Evolutionary conservation across 768 basidiomycete genomes (phyloP), one percentile per base, ranked within the genome.

Genomic region (Pulveroboletus sp.): DNA sequence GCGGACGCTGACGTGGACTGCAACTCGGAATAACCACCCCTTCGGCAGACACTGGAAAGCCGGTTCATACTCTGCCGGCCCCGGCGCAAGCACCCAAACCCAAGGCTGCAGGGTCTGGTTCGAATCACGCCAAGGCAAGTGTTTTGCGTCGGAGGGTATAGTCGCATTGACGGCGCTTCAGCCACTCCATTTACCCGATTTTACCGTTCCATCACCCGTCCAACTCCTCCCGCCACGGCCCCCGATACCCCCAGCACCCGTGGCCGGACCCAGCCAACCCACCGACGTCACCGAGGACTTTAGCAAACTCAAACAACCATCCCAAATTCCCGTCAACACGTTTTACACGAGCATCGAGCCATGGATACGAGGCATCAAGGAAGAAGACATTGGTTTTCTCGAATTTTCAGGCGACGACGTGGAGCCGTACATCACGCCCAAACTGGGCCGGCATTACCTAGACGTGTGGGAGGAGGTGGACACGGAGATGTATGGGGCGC

Each of bases 381-480:
- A 98, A 69, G 97, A 98, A 67, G 97, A 99, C 62, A 72, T 98
- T 24, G 95, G 95, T 3, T 94, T 93, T 68, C 76, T 99, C 44
- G 88, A 91, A 51, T 89, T 89, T 60, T 85, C 85, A 11, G 89
- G 80, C n/a, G 94, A 97, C 60, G 94, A 97, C 52, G 75, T 90
- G 9, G 90, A 93, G 49, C 87, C 91, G 0, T 97, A 81, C 60
- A 69, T 91, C 29, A 81, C 94, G 69, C 95, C 95, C 24, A 81
- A 86, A 47, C 78, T 97, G 1, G 95, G 85, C 20, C 80, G 19
- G 56, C 94, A 95, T 69, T 99, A 97, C 60, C 71, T 82, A 29
- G 90, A 95, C 44, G 75, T 85, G 1, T 99, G 95, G 94, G 94
- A 94, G 53, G 93, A 97, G 59, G 84, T 91, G 62, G 95, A 99